A percentile compares a stretch with the other conserved stretches of the same genome.
Conservation (phyloP, 768 basidiomycete species). For the Cystobasidium tubakii region DNA sequence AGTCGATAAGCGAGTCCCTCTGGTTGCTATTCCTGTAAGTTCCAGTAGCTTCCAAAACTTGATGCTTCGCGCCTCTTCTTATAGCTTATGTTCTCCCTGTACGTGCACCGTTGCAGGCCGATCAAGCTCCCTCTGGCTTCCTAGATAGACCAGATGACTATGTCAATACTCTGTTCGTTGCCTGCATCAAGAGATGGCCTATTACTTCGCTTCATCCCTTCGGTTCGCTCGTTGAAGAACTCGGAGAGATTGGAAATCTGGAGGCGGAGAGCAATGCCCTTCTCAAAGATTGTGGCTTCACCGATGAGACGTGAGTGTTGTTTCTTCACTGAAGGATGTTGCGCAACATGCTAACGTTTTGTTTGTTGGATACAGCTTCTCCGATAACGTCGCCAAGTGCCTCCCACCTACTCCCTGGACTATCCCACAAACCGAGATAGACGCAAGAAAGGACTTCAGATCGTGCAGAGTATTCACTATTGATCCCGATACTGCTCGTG, state of each 20-base stretch:
- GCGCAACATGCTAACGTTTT: background rate
- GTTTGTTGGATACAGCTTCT: slow-evolving; percentile 68
- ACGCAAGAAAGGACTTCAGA: slow-evolving; percentile 81
- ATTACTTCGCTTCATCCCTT: slow-evolving; percentile 97
- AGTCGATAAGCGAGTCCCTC: slow-evolving; percentile 94
- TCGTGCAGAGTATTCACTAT: slow-evolving; percentile 82
- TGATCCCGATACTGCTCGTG: slow-evolving; percentile 81
- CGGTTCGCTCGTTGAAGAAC: slow-evolving; percentile 93
- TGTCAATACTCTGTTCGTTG: slow-evolving; percentile 84
- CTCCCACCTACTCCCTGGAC: slow-evolving; percentile 92
- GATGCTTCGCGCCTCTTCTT: background rate
- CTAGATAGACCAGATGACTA: slow-evolving; percentile 89
- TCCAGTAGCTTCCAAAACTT: background rate
- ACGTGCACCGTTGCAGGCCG: slow-evolving; percentile 54
- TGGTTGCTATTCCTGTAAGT: slow-evolving; percentile 78
- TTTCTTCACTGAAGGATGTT: background rate
- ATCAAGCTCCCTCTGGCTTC: slow-evolving; percentile 92
- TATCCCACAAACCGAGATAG: slow-evolving; percentile 54
- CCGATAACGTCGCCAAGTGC: slow-evolving; percentile 89
- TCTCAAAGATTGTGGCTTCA: slow-evolving; percentile 98
- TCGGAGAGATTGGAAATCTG: slow-evolving; percentile 96
- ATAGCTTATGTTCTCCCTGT: background rate
- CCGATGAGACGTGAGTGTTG: slow-evolving; percentile 53
- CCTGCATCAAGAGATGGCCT: slow-evolving; percentile 84
- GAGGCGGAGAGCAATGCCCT: slow-evolving; percentile 97